phyloP scores from a whole-genome alignment of 1,139 yeast species.

The Pichia terricola region DNA sequence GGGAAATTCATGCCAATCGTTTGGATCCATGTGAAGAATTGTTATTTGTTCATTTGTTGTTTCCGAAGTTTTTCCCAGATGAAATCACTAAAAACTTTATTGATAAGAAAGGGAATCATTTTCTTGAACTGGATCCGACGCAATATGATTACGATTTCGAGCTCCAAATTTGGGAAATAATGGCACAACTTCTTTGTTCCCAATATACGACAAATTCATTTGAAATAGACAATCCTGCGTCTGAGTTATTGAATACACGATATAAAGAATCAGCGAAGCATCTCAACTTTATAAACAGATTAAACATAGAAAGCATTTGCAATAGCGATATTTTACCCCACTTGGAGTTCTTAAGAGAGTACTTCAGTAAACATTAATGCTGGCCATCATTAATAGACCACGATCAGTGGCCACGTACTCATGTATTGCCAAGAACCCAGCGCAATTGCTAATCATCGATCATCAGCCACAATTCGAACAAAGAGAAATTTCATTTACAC shows the following conservation, averaged over 20 bases:
- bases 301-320: slow-evolving; percentile 22
- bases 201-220: slow-evolving; percentile 15
- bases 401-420: too few relatives aligned
- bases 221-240: slow-evolving; percentile 11
- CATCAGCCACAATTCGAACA: too few relatives aligned
- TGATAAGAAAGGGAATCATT: slow-evolving; percentile 24
- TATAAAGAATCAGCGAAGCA: slow-evolving; percentile 22
- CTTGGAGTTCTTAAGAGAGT: slow-evolving; percentile 22
- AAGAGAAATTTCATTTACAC: too few relatives aligned
- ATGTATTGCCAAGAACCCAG: too few relatives aligned
- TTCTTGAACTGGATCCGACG: slow-evolving; percentile 24
- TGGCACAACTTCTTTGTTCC: slow-evolving; percentile 27
- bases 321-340: slow-evolving; percentile 24
- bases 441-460: too few relatives aligned
- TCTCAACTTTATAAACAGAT: slow-evolving; percentile 20
- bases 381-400: too few relatives aligned
- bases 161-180: slow-evolving; percentile 27
- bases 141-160: slow-evolving; percentile 26
- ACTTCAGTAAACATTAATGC: slow-evolving; percentile 1
- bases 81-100: slow-evolving; percentile 37
- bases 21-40: slow-evolving; percentile 16
- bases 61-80: slow-evolving; percentile 51
- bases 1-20: slow-evolving; percentile 14
- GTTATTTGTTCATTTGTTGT: slow-evolving; percentile 53
- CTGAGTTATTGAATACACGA: slow-evolving; percentile 9